These are phyloP conservation scores for Lodderomyces jiufengensis DNA, from an alignment of 1,139 yeast genomes.

Conservation along the genomic window DNA sequence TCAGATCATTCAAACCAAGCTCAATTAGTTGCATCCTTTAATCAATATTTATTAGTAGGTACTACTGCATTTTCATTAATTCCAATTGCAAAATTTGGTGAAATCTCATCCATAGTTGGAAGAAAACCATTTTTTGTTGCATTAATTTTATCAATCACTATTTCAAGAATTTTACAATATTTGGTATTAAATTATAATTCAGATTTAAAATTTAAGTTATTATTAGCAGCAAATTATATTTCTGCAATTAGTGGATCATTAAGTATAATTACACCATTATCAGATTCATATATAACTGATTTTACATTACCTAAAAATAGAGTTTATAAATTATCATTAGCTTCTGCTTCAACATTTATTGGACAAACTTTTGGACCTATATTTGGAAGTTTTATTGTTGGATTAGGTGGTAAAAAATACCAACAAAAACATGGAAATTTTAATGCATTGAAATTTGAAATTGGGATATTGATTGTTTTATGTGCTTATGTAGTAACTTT, in stretches of 20 bases:
- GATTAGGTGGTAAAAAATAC: too few relatives aligned
- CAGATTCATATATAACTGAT: slow-evolving; percentile 62
- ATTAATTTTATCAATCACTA: slow-evolving; percentile 22
- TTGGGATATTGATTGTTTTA: slow-evolving; percentile 20
- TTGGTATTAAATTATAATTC: slow-evolving; percentile 24
- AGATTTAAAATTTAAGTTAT: slow-evolving; percentile 26
- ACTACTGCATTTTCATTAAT: slow-evolving; percentile 27
- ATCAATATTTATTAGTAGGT: slow-evolving; percentile 21
- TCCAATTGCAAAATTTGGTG: slow-evolving; percentile 49
- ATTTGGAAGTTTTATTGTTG: slow-evolving; percentile 37
- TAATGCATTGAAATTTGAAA: slow-evolving; percentile 23
- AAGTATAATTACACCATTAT: slow-evolving; percentile 44
- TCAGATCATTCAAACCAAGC: slow-evolving; percentile 25
- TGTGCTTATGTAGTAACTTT: slow-evolving; percentile 30
- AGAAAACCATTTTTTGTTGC: slow-evolving; percentile 42
- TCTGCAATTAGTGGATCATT: slow-evolving; percentile 53
- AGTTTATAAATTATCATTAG: slow-evolving; percentile 51
- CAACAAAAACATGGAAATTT: neutral
- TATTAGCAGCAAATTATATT: slow-evolving; percentile 33
- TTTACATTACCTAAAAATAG: slow-evolving; percentile 48
- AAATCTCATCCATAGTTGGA: slow-evolving; percentile 61
- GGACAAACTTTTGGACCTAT: slow-evolving; percentile 67
- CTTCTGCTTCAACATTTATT: slow-evolving; percentile 51
- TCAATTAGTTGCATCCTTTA: slow-evolving; percentile 29
- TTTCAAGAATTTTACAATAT: slow-evolving; percentile 24